Evolutionary conservation across 768 basidiomycete genomes (phyloP), one percentile per base, ranked within the genome.

Genomic region (Kwoniella sp.): DNA sequence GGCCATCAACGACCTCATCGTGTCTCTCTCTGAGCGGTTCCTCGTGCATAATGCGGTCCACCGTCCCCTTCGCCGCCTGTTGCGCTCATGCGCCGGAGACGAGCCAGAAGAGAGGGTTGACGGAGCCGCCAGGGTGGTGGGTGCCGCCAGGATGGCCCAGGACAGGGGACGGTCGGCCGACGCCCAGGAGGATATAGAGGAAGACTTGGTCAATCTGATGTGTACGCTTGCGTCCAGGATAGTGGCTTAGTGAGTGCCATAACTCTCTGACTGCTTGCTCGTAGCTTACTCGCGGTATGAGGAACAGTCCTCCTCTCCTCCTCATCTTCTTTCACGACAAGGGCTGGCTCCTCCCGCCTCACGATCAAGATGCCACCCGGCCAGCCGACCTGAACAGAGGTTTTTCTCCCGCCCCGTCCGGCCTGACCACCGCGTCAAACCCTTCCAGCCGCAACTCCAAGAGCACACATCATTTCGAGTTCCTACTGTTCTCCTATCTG

Each of bases 311-410:
- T 0, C 67, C 65, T 63, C 78, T 98, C 1, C 82, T 98, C 32
- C 87, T 95, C 81, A 93, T 98, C 58, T 96, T 96, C 78, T 93
- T 98, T 71, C 89, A 92, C 65, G 90, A 93, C 71, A 91, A 88
- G 66, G 84, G 88, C 61, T 88, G 88, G 57, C 46, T 44, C 25
- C 59, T 39, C 28, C 57, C 59, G 17, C n/a, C n/a, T n/a, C 55
- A n/a, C 12, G 49, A 4, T 38, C 59, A 19, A 43, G 49, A 39
- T 29, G 46, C 49, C 25, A 52, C 25, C 4, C 12, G 50, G 12
- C 27, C 45, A 8, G 44, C 50, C 5, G 34, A 25, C n/a, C 43
- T 62, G 20, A 52, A 62, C 23, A 46, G 64, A 15, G 58, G 65
- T 3, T 20, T 62, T 2, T 88, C 87, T 3, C 84, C 86, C 0